Evolutionary conservation across 2,329 filamentous ascomycete species (phyloP).

Genomic region (Pseudogymnoascus sp.): DNA sequence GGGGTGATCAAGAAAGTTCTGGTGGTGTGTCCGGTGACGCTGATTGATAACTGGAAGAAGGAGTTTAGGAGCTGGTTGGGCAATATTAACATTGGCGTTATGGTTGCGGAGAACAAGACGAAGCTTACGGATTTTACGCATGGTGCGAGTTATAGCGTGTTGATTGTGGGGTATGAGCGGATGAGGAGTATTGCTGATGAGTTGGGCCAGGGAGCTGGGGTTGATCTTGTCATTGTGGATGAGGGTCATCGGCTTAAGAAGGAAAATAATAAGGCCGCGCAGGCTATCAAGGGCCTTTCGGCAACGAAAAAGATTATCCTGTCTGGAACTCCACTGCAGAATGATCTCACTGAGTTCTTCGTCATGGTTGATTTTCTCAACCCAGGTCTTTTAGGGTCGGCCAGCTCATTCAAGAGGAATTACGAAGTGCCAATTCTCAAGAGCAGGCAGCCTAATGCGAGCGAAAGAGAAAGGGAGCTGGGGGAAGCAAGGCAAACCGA

Average conservation of each 20-base stretch:
- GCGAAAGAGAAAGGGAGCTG: constrained; percentile 63
- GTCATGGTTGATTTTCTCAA: constrained; percentile 88
- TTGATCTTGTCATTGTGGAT: constrained; percentile 90
- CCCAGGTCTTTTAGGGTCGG: constrained; percentile 85
- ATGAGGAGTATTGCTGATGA: constrained; percentile 57
- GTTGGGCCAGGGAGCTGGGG: constrained; percentile 50
- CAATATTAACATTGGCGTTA: constrained; percentile 60
- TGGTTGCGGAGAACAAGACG: constrained; percentile 53
- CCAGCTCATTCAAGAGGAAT: constrained; percentile 89
- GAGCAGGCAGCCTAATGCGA: constrained; percentile 45
- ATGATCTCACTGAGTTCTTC: constrained; percentile 92
- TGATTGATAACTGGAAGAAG: constrained; percentile 66
- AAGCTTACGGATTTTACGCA: constrained; percentile 60
- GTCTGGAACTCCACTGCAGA: constrained; percentile 86
- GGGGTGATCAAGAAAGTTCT: constrained; percentile 62
- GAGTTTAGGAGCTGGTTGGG: constrained; percentile 70
- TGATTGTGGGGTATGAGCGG: constrained; percentile 69
- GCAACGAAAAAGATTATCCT: constrained; percentile 41
- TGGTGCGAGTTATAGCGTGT: constrained; percentile 58
- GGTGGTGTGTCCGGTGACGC: constrained; percentile 63
- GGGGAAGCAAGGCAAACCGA: constrained; percentile 67
- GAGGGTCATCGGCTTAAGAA: constrained; percentile 98
- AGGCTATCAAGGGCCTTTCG: constrained; percentile 72
- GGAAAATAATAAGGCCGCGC: constrained; percentile 83
- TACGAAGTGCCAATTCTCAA: constrained; percentile 83